Evolutionary conservation across 352 stramenopile species (phyloP), one percentile per base, ranked within the genome.

Genomic region (Salisapilia sapeloensis): DNA sequence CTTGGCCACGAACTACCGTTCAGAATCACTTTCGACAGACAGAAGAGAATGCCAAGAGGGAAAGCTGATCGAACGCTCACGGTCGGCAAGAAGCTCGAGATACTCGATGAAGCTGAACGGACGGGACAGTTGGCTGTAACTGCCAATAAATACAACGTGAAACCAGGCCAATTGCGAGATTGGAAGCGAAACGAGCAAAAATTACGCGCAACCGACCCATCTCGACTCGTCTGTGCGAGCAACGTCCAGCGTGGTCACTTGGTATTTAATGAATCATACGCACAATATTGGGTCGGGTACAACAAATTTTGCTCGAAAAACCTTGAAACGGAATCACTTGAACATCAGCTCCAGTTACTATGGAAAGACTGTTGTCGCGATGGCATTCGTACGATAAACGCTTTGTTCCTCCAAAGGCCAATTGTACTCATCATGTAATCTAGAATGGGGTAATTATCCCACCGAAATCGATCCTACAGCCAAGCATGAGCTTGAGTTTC

Each of bases 271-370:
- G 72, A 87, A 57, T 82, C 72, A 24, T 87, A 87, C 53, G 69
- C 72, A 31, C 72, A 87, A 49, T 87, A 87, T 54, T 87, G 72
- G 72, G 72, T 87, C 44, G 72, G 72, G 37, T 87, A 87, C 61
- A 87, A 87, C 53, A 87, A 87, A 50, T 87, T 60, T 42, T 87
- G 72, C 50, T 76, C 58, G 35, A 60, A 44, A 38, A 53, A 78
- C 44, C 83, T 63, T 38, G 74, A 63, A 40, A 82, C 67, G 29
- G 50, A 75, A 27, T 56, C 74, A 4, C 59, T 87, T 44, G 83
- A 82, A 42, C 28, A 63, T 45, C 63, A 53, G 31, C 47, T 87
- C 29, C 65, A 59, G 40, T 41, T 67, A 29, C 79, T 52, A 10
- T 59, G 80, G 38, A 83, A 87, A 48, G 66, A 85, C 44, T 40